phyloP scores from a whole-genome alignment of 306 rosid genomes.

The Quercus bicolor region DNA sequence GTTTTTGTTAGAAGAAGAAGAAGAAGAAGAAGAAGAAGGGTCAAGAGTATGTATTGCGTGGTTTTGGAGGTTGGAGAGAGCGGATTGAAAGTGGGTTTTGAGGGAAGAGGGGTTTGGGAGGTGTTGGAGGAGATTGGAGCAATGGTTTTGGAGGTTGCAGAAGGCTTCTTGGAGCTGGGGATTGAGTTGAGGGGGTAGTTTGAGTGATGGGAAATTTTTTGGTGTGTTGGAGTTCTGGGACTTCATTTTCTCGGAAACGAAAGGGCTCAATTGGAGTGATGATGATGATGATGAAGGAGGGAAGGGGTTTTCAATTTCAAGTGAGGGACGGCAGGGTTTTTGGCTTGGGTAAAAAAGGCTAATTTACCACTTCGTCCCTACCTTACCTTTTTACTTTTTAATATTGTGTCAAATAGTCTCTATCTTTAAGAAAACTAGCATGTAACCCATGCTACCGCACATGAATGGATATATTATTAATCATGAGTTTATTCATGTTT shows the following conservation, averaged over 20 bases:
- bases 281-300: not conserved
- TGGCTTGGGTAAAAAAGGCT: not conserved
- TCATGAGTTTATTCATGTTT: too few relatives aligned
- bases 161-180: conserved; percentile 38
- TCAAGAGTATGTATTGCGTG: conserved; percentile 29
- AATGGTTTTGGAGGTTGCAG: conserved; percentile 36
- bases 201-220: conserved; percentile 20
- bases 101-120: conserved; percentile 27
- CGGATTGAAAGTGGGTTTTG: conserved; percentile 37
- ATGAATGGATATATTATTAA: too few relatives aligned
- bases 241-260: conserved; percentile 28
- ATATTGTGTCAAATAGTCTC: too few relatives aligned
- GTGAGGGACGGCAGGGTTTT: not conserved
- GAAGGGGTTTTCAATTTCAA: not conserved
- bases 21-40: conserved; percentile 26
- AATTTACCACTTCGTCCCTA: too few relatives aligned
- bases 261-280: not conserved
- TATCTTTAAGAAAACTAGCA: too few relatives aligned
- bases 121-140: conserved; percentile 39
- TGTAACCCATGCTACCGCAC: too few relatives aligned
- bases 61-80: conserved; percentile 36
- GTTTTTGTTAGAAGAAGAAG: conserved; percentile 17
- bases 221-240: conserved; percentile 17
- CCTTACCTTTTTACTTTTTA: too few relatives aligned
- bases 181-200: conserved; percentile 28